Base-by-base conservation (phyloP, 306 rosid species). In the Carpinus viminea region DNA sequence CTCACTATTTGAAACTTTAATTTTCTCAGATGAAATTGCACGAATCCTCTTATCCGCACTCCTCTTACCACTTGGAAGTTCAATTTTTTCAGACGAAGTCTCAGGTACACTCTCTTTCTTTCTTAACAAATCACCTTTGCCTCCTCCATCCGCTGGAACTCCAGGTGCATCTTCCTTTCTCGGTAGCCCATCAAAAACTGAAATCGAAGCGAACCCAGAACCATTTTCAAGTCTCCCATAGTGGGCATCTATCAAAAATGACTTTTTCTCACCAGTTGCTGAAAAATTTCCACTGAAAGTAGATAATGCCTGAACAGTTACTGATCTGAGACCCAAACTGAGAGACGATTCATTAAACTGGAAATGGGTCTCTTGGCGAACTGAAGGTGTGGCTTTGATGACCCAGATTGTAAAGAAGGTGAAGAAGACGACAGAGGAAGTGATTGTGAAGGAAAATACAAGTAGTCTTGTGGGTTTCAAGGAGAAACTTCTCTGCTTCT, bases 401-500 rank as follows among this genome's bases (percentile, higher is more conserved):
- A 91, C 74, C 97, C 93, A 92, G 18, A 89, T 48, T 38, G 92
- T 80, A 81, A 92, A 87, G 77, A 89, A 75, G 17, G 86, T 78
- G 59, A 92, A 82, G 83, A 89, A 87, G 85, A 91, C 13, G 47
- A 85, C 28, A n/a, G 94, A 91, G 34, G 97, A 92, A 31, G 82
- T 84, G 74, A 95, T 86, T 47, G 90, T 87, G 73, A 91, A 92
- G 3, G 92, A 85, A 60, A 88, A 91, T 0, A 95, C 86, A 76
- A 93, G 48, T 57, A 90, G 85, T 82, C 93, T 88, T 1, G 90
- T 86, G 90, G 97, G 93, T 81, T 91, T 92, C 65, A 92, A 66
- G 72, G 91, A 82, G 83, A 92, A 91, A 82, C 97, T 95, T 84
- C 85, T 86, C 73, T 90, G 98, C 68, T 88, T 90, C 81, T 92